Percentiles rank a stretch among this genome's conserved stretches.
Conservation (phyloP, 1,284 basidiomycete genomes). For the Sanguinoderma infundibulare region DNA sequence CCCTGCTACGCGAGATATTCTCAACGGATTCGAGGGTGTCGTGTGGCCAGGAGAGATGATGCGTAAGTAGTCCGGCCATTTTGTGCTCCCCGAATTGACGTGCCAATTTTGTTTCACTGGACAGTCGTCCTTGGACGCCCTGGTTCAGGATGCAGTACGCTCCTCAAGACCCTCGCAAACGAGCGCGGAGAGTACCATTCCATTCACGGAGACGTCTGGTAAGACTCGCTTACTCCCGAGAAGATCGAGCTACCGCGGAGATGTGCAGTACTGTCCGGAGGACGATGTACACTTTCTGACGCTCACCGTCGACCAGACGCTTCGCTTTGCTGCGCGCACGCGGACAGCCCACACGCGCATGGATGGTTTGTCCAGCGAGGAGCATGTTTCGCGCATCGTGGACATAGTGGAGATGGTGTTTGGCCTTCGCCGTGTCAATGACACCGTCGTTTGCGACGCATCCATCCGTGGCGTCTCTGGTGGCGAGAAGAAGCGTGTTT, state of each 20-base stretch:
- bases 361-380: constrained; percentile 46
- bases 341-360: constrained; percentile 58
- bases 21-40: constrained; percentile 53
- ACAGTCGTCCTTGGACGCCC: constrained; percentile 67
- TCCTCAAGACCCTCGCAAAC: constrained; percentile 77
- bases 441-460: constrained; percentile 75
- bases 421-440: constrained; percentile 66
- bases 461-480: constrained; percentile 80
- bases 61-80: constrained; percentile 33
- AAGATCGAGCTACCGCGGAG: constrained; percentile 64
- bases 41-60: constrained; percentile 68
- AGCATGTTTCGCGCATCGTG: constrained; percentile 52
- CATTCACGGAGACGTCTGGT: constrained; percentile 67
- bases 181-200: constrained; percentile 62
- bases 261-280: constrained; percentile 71
- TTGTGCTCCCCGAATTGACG: not conserved
- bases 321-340: constrained; percentile 65
- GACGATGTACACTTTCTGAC: constrained; percentile 81
- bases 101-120: not conserved
- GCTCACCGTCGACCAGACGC: constrained; percentile 72
- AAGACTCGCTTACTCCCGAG: constrained; percentile 64
- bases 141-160: constrained; percentile 74
- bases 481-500: constrained; percentile 84
- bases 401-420: constrained; percentile 70
- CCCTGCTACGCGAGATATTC: constrained; percentile 48